Percentiles rank a stretch among this genome's conserved stretches.
Conservation (phyloP, 2,329 filamentous ascomycete genomes). For the Colletotrichum filicis region DNA sequence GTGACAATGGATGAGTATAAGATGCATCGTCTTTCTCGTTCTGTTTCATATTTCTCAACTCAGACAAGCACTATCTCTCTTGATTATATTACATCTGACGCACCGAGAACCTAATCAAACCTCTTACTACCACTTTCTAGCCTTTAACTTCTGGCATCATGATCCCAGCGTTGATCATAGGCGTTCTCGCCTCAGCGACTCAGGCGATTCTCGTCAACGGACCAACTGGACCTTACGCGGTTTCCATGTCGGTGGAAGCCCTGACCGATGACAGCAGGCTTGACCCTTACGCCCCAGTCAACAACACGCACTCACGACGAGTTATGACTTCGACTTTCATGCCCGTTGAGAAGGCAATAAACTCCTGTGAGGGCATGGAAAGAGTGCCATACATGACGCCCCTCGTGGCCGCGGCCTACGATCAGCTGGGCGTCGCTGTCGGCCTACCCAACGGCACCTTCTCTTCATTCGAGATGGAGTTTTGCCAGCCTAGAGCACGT, state of each 20-base stretch:
- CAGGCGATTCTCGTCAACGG: conserved; percentile 42
- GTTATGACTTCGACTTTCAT: conserved; percentile 46
- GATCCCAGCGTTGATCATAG: conserved; percentile 35
- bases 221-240: conserved; percentile 44
- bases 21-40: background rate
- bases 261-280: conserved; percentile 45
- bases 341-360: conserved; percentile 39
- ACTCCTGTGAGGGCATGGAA: conserved; percentile 36
- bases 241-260: conserved; percentile 39
- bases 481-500: conserved; percentile 36
- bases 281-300: conserved; percentile 43
- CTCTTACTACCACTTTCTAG: background rate
- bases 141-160: conserved; percentile 17
- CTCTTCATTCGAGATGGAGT: conserved; percentile 39
- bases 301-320: conserved; percentile 38
- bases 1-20: background rate
- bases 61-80: background rate
- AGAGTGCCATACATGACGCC: conserved; percentile 48
- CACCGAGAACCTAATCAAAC: background rate
- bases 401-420: conserved; percentile 43
- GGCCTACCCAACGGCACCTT: conserved; percentile 47
- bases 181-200: conserved; percentile 33
- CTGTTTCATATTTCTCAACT: background rate
- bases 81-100: too few species aligned
- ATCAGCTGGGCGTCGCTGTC: conserved; percentile 37